Percentiles rank a stretch among this genome's conserved stretches.
These are phyloP conservation scores for Rhododendron williamsianum DNA, from an alignment of 148 eudicot genomes.

Conservation along the genomic window DNA sequence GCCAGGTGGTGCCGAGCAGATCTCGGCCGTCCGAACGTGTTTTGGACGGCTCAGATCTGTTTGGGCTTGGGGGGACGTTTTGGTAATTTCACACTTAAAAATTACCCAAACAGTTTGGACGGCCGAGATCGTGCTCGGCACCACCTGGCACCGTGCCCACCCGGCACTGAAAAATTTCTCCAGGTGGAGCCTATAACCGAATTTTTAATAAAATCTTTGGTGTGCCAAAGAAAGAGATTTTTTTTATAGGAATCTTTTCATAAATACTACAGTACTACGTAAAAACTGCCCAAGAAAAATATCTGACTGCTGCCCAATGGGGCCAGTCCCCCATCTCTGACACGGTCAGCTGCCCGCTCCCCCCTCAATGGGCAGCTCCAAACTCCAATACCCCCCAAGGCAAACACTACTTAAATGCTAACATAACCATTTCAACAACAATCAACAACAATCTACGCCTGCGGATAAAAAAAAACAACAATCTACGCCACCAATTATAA, in stretches of 20 bases:
- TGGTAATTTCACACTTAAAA: no score
- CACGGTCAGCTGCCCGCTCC: constrained; percentile 29
- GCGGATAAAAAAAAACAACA: not conserved
- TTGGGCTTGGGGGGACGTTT: no score
- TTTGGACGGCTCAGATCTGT: no score
- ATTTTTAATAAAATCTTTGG: not conserved
- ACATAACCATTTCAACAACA: constrained; percentile 6
- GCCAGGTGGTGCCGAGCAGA: no score
- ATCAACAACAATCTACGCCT: constrained; percentile 10
- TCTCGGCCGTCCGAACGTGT: no score
- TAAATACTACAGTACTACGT: not conserved
- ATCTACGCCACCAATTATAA: constrained; percentile 9
- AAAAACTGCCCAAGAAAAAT: constrained; percentile 25
- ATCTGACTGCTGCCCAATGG: constrained; percentile 31
- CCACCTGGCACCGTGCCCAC: no score
- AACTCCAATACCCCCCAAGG: constrained; percentile 12
- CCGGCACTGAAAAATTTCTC: no score
- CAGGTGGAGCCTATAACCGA: not conserved
- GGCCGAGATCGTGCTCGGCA: no score
- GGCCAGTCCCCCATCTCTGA: constrained; percentile 11
- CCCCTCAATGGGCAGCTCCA: constrained; percentile 12
- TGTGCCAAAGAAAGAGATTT: not conserved
- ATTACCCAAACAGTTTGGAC: no score
- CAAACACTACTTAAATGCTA: constrained; percentile 10
- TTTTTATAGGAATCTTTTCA: not conserved